These are phyloP conservation scores for Corynespora cassiicola DNA, from an alignment of 2,329 filamentous ascomycete genomes.

Conservation along the genomic window DNA sequence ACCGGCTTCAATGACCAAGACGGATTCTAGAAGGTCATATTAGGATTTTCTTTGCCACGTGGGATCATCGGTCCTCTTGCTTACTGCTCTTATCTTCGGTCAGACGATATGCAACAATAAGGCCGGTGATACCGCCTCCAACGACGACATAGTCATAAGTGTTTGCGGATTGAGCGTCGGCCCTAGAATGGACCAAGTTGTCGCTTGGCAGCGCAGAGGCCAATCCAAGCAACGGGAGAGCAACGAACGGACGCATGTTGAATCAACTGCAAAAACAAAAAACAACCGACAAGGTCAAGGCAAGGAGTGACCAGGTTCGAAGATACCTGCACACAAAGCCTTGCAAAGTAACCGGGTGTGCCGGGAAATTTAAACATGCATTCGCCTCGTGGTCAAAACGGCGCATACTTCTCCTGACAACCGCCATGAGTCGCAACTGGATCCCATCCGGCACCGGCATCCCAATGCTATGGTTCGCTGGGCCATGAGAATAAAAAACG, in stretches of 20 bases:
- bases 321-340: too few species aligned
- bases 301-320: too few species aligned
- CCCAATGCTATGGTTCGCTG: too few species aligned
- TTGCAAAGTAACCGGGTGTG: too few species aligned
- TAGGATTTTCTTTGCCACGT: slow-evolving; percentile 6
- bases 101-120: slow-evolving; percentile 32
- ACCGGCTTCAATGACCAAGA: slow-evolving; percentile 38
- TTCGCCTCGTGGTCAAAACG: slow-evolving; percentile 8
- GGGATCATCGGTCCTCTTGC: slow-evolving; percentile 7
- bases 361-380: slow-evolving; percentile 8
- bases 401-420: too few species aligned
- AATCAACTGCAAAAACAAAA: slow-evolving; percentile 4
- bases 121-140: slow-evolving; percentile 33
- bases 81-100: slow-evolving; percentile 22
- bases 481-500: too few species aligned
- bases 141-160: slow-evolving; percentile 36
- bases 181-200: slow-evolving; percentile 4
- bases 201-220: slow-evolving; percentile 16
- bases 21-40: slow-evolving; percentile 17
- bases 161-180: slow-evolving; percentile 10
- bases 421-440: too few species aligned
- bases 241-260: slow-evolving; percentile 27
- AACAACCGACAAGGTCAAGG: too few species aligned
- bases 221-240: slow-evolving; percentile 20
- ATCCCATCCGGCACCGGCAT: too few species aligned